Percentiles rank a stretch among this genome's conserved stretches.
These are phyloP conservation scores for Cinchona pubescens DNA, from an alignment of 257 asterid genomes.

Conservation along the genomic window DNA sequence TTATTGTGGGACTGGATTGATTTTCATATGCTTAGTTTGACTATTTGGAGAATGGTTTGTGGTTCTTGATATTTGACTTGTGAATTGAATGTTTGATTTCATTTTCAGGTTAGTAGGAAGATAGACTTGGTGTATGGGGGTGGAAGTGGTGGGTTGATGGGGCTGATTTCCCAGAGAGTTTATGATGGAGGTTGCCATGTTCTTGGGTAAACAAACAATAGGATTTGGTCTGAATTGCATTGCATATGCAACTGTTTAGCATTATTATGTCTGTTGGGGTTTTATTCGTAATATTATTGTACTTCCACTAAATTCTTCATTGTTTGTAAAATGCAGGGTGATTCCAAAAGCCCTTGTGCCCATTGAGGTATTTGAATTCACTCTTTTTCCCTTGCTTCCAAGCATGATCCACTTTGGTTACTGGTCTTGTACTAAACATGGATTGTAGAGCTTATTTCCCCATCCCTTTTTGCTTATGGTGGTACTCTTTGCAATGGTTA, in stretches of 20 bases:
- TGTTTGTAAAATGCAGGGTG: constrained; percentile 64
- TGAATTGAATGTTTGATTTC: constrained; percentile 29
- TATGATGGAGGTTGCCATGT: constrained; percentile 94
- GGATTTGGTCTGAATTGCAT: not conserved
- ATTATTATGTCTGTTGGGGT: not conserved
- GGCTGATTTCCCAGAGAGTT: constrained; percentile 77
- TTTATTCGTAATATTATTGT: not conserved
- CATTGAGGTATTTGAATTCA: constrained; percentile 61
- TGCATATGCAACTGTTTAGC: not conserved
- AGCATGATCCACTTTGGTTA: not conserved
- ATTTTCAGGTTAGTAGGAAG: constrained; percentile 80
- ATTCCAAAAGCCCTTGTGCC: constrained; percentile 95
- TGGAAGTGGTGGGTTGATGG: constrained; percentile 98
- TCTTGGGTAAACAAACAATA: constrained; percentile 78
- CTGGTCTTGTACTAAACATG: constrained; percentile 1
- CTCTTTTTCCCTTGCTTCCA: constrained; percentile 2
- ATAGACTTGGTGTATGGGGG: constrained; percentile 95
- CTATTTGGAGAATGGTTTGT: constrained; percentile 3
- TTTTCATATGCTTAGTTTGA: constrained; percentile 9
- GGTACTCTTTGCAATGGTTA: not conserved
- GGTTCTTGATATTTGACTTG: constrained; percentile 10
- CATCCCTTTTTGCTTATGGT: not conserved
- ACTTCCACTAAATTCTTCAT: constrained; percentile 19
- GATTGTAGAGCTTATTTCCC: not conserved
- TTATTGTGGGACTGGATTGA: constrained; percentile 10